Percentiles rank a stretch among this genome's conserved stretches.
Conservation (phyloP, 352 stramenopile genomes). For the Phytophthora sp. region DNA sequence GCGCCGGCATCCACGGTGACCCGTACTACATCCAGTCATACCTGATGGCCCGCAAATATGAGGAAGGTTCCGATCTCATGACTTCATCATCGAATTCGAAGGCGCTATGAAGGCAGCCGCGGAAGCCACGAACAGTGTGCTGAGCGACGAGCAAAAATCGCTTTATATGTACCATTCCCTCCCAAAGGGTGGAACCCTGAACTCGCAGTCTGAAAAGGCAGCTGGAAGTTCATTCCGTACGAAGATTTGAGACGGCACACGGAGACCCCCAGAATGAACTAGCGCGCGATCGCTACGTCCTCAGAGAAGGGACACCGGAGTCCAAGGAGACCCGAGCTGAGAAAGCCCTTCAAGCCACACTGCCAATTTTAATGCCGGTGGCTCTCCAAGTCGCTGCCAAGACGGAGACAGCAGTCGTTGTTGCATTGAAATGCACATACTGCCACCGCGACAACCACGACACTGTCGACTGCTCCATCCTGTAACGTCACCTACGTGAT, state of each 20-base stretch:
- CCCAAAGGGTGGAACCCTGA: no score
- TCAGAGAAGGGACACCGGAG: conserved; percentile 12
- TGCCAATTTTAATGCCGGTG: no score
- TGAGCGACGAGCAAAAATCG: not conserved
- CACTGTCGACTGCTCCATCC: conserved; percentile 22
- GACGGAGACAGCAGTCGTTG: no score
- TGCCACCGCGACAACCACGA: no score
- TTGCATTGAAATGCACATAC: no score
- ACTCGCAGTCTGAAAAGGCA: conserved; percentile 6
- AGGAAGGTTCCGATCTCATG: not conserved
- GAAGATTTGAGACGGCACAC: not conserved
- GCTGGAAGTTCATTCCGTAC: not conserved
- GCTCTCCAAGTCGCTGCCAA: no score
- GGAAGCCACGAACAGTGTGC: not conserved
- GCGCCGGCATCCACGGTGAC: not conserved
- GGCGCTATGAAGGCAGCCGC: not conserved
- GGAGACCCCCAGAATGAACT: conserved; percentile 9
- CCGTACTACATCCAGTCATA: no score
- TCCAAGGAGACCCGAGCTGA: conserved; percentile 12
- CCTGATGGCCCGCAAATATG: conserved; percentile 1
- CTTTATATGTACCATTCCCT: no score
- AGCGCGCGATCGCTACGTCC: conserved; percentile 15
- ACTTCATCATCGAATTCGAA: conserved; percentile 3
- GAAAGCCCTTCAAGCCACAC: conserved; percentile 12
- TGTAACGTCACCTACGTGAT: no score